Evolutionary conservation across 2,329 filamentous ascomycete genomes (phyloP).

Genomic region (Alternaria triticimaculans): DNA sequence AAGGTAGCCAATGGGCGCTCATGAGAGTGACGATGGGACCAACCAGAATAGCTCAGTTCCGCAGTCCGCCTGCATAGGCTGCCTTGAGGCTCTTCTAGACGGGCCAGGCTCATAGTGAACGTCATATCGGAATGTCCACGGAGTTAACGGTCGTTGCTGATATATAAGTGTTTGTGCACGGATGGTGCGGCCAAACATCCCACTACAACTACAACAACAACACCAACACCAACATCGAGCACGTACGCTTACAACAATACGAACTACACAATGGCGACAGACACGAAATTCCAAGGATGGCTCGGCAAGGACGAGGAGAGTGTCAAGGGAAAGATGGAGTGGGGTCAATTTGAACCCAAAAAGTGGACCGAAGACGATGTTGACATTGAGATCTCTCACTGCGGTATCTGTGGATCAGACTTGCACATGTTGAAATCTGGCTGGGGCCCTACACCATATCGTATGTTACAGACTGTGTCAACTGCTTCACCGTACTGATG

Average conservation of each 20-base stretch:
- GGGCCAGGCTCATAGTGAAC: conserved; percentile 1
- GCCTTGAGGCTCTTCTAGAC: neutral
- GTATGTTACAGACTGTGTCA: conserved; percentile 4
- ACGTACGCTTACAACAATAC: neutral
- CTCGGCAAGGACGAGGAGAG: conserved; percentile 58
- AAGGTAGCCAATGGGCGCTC: neutral
- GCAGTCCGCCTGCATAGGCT: neutral
- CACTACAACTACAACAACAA: neutral
- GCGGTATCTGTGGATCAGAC: conserved; percentile 47
- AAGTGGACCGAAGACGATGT: conserved; percentile 71
- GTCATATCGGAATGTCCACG: conserved; percentile 5
- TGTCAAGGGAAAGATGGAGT: conserved; percentile 62
- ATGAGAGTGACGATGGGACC: neutral
- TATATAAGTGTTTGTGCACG: conserved; percentile 3
- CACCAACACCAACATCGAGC: neutral
- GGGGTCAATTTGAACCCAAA: conserved; percentile 56
- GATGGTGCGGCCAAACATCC: neutral
- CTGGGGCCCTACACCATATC: conserved; percentile 43
- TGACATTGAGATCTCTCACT: conserved; percentile 50
- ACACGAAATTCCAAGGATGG: conserved; percentile 60
- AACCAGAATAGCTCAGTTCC: neutral
- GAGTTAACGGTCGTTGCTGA: conserved; percentile 1
- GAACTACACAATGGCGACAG: conserved; percentile 21
- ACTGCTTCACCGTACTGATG: conserved; percentile 17
- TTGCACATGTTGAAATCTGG: conserved; percentile 47